These are phyloP conservation scores for Hyaloscypha bicolor DNA, from an alignment of 495 filamentous ascomycete genomes.

Conservation along the genomic window DNA sequence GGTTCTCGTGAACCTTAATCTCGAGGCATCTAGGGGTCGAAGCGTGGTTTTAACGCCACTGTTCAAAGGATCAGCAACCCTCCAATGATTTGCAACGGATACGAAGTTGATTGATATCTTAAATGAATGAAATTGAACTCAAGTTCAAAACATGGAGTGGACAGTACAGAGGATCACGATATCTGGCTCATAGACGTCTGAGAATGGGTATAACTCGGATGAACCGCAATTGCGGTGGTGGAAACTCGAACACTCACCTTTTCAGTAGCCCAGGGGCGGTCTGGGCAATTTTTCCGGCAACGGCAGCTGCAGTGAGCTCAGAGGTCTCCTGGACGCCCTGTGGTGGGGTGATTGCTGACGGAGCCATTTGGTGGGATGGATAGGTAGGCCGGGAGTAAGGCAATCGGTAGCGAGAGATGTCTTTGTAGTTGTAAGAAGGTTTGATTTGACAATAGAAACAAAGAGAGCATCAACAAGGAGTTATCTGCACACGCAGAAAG, in stretches of 20 bases:
- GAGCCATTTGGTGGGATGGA: conserved; percentile 28
- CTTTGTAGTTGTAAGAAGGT: neutral
- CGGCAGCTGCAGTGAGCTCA: conserved; percentile 32
- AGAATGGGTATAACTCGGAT: neutral
- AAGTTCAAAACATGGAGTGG: too few species aligned
- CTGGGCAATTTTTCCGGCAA: conserved; percentile 29
- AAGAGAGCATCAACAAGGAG: too few species aligned
- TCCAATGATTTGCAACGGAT: neutral
- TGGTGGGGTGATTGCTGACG: conserved; percentile 34
- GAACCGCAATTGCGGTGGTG: neutral
- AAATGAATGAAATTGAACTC: too few species aligned
- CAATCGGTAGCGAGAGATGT: neutral
- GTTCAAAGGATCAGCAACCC: conserved; percentile 13
- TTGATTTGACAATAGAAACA: neutral
- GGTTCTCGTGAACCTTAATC: conserved; percentile 68
- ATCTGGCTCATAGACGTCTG: neutral
- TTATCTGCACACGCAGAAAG: neutral
- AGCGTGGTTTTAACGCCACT: conserved; percentile 9
- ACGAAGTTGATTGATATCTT: too few species aligned
- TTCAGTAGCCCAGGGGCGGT: conserved; percentile 18
- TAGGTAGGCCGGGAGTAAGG: neutral
- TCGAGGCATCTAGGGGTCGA: conserved; percentile 68
- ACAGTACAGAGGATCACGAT: too few species aligned
- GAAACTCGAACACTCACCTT: conserved; percentile 6
- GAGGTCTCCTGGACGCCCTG: conserved; percentile 27